These are phyloP conservation scores for Diatrype stigma DNA, from an alignment of 2,329 filamentous ascomycete genomes.

Conservation along the genomic window DNA sequence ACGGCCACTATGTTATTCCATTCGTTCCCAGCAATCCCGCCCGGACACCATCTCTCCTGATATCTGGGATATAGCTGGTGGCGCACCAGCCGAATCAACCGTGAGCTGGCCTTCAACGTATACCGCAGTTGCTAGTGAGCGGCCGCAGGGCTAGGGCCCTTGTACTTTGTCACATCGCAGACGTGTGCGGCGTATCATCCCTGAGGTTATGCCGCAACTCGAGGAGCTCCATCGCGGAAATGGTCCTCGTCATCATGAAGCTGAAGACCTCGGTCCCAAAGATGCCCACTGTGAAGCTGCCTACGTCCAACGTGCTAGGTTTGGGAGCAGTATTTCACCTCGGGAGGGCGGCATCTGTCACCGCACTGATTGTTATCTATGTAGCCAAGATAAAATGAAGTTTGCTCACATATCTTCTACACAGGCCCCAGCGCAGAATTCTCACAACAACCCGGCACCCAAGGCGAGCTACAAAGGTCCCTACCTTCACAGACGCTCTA, in stretches of 20 bases:
- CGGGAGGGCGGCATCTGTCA: background rate
- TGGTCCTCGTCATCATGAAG: no score
- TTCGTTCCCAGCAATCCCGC: background rate
- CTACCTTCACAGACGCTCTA: slow-evolving; percentile 36
- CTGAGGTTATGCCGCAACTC: no score
- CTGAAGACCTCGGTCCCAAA: no score
- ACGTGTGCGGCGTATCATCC: background rate
- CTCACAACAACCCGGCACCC: background rate
- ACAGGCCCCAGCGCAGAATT: background rate
- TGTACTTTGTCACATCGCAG: background rate
- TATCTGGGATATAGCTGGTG: background rate
- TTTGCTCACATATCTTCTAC: background rate
- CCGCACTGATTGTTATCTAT: background rate
- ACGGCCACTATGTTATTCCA: background rate
- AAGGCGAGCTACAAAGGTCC: background rate
- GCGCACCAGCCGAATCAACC: background rate
- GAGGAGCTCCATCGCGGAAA: no score
- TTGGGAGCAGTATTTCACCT: no score
- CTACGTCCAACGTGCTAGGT: no score
- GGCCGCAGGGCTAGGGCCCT: background rate
- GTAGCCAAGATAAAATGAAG: background rate
- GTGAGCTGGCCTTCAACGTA: no score
- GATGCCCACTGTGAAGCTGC: no score
- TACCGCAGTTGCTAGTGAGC: background rate
- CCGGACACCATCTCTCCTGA: background rate